Evolutionary conservation across 2,329 filamentous ascomycete species (phyloP), one percentile per base, ranked within the genome.

Genomic region (Colletotrichum truncatum): DNA sequence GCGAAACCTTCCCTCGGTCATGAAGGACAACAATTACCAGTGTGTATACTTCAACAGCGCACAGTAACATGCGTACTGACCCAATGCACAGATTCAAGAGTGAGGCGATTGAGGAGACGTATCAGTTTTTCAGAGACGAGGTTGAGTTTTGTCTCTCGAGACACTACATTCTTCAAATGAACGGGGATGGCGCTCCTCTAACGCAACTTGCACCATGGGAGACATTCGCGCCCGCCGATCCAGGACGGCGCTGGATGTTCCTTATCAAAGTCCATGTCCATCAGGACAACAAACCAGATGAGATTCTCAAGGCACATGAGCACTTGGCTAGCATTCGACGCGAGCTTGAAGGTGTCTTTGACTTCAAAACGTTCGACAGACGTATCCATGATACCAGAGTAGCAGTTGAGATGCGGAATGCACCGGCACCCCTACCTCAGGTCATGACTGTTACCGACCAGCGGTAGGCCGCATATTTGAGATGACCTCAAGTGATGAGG

Each of bases 231-330:
- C 82, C 81, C 0, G 76, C 87, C 14, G 85, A 87, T 69, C 73
- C 79, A 38, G 80, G 82, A 53, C 77, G 79, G 54, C 77, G 80
- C 46, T 90, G 87, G 87, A 80, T 87, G 53, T 77, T 90, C 28
- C 81, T 81, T 34, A 83, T 88, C 62, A 86, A 82, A 63, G 75
- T 81, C 2, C 80, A 86, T 53, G 85, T 89, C 3, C 68, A 82
- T 7, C 85, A 89, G 63, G 86, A 88, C 56, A 85, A 81, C 68
- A 83, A 85, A 54, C 87, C 86, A 0, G 85, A 87, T 36, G 85
- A 87, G 71, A 80, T 89, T 28, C 79, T 83, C 45, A 83, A 86
- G 68, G 86, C 80, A 0, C 81, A 84, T 39, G 84, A 85, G n/a
- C 79, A 82, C 67, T 75, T 91, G 5, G 68, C 82, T 16, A 77